Base-by-base conservation (phyloP, 2,329 filamentous ascomycete genomes). In the Arthrobotrys megalospora region DNA sequence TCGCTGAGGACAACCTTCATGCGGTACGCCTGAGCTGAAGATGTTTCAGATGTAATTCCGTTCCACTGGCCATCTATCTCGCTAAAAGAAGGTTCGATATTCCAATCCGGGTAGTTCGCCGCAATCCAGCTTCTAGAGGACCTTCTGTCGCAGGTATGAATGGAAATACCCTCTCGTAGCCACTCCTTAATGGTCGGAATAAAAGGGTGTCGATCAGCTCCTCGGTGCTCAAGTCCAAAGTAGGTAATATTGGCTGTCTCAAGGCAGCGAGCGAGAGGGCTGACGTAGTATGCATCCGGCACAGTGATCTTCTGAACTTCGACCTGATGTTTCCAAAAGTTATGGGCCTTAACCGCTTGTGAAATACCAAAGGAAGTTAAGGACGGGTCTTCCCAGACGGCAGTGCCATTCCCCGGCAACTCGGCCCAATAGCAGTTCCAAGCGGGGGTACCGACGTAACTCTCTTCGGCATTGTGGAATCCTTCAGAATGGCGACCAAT, bases 351-450 rank as follows among this genome's bases (percentile, higher is more conserved):
- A 55, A 85, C 82, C 2, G 90, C 89, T 83, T 92, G 89, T 0
- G 84, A 82, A n/a, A 87, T 81, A 2, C 91, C 91, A 0, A 84
- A 85, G 0, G 85, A 83, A 0, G 90, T 92, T 32, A 92, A 85
- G 8, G 87, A 85, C 0, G 91, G 86, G 80, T 92, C 91, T 1
- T 87, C 85, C 91, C 91, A 92, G 21, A 84, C 84, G 0, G 86
- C 84, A 1, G 89, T 91, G 50, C 85, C 87, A 81, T 92, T 91
- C 79, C 91, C 90, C 38, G 90, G 87, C 1, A 87, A 85, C 76
- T 88, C 86, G 2, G 88, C 87, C 89, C 90, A 92, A 85, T 92
- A 91, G 83, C 89, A 89, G 82, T 92, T 91, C 91, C 91, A 92
- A 1, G 88, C 89, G 0, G 90, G 88, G 0, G 90, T 92, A 60